phyloP scores from a whole-genome alignment of 352 stramenopile genomes.

The Pilasporangium apinafurcum region DNA sequence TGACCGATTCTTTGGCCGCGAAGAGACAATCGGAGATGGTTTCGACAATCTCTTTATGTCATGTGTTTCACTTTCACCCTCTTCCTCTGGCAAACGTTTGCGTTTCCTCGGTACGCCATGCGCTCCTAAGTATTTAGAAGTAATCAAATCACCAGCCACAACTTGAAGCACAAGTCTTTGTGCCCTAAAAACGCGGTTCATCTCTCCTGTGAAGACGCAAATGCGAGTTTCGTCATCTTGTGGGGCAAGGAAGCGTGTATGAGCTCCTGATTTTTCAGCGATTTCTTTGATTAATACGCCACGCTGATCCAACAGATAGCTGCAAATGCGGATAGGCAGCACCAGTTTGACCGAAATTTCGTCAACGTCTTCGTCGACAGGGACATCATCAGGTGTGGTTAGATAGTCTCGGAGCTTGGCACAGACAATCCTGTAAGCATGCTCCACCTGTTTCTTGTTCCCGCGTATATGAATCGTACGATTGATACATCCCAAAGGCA shows the following conservation, averaged over 20 bases:
- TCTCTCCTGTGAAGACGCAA: slow-evolving; percentile 49
- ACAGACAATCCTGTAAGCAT: slow-evolving; percentile 23
- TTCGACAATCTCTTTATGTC: slow-evolving; percentile 3
- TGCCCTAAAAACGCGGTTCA: slow-evolving; percentile 36
- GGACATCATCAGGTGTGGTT: slow-evolving; percentile 7
- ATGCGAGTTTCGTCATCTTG: slow-evolving; percentile 32
- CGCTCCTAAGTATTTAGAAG: slow-evolving; percentile 28
- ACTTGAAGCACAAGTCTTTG: slow-evolving; percentile 53
- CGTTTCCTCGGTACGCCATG: slow-evolving; percentile 27
- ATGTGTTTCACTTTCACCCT: slow-evolving; percentile 8
- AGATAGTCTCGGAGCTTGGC: slow-evolving; percentile 30
- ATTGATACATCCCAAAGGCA: slow-evolving; percentile 60
- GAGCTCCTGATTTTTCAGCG: slow-evolving; percentile 33
- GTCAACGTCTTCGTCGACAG: neutral
- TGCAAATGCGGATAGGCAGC: slow-evolving; percentile 32
- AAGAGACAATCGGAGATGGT: neutral
- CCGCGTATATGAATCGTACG: slow-evolving; percentile 63
- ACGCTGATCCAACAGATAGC: slow-evolving; percentile 35
- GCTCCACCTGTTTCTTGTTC: slow-evolving; percentile 29
- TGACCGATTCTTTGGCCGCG: too few species aligned
- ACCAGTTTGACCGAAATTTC: slow-evolving; percentile 48
- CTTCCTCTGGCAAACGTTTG: slow-evolving; percentile 15
- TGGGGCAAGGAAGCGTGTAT: slow-evolving; percentile 35
- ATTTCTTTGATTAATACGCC: slow-evolving; percentile 56
- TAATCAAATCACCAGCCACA: slow-evolving; percentile 47